These are phyloP conservation scores for Nadsonia fulvescens DNA, from an alignment of 805 yeast species.

Conservation along the genomic window DNA sequence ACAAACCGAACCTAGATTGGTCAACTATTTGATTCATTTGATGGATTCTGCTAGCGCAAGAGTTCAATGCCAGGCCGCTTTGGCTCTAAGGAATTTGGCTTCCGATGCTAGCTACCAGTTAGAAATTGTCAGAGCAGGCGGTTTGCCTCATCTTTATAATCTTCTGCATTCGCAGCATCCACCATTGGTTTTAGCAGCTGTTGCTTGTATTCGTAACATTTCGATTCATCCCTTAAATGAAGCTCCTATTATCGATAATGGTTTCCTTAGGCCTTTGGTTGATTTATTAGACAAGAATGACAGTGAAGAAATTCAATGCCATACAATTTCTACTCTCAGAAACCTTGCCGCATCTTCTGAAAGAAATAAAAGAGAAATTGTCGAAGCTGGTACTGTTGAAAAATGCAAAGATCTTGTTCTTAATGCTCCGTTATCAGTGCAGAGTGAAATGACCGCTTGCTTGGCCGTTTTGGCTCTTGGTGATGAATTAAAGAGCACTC, in stretches of 20 bases:
- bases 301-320: slow-evolving; percentile 94
- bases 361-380: slow-evolving; percentile 74
- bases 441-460: slow-evolving; percentile 91
- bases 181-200: slow-evolving; percentile 87
- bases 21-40: slow-evolving; percentile 66
- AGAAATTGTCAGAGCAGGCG: slow-evolving; percentile 90
- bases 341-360: slow-evolving; percentile 93
- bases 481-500: slow-evolving; percentile 75
- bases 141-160: slow-evolving; percentile 82
- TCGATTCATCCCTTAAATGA: slow-evolving; percentile 95
- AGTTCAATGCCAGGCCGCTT: slow-evolving; percentile 96
- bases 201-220: slow-evolving; percentile 93
- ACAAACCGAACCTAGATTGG: slow-evolving; percentile 83
- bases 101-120: slow-evolving; percentile 91
- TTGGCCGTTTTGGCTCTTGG: slow-evolving; percentile 93
- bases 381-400: slow-evolving; percentile 89
- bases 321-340: slow-evolving; percentile 88
- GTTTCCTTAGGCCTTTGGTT: slow-evolving; percentile 83
- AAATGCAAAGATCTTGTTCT: slow-evolving; percentile 80
- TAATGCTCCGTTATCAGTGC: slow-evolving; percentile 77
- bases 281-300: slow-evolving; percentile 56
- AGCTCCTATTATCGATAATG: slow-evolving; percentile 89
- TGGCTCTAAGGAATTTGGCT: slow-evolving; percentile 89
- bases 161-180: slow-evolving; percentile 77
- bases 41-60: slow-evolving; percentile 91